These are phyloP conservation scores for Aspergillus hancockii DNA, from an alignment of 495 filamentous ascomycete species.

Conservation along the genomic window DNA sequence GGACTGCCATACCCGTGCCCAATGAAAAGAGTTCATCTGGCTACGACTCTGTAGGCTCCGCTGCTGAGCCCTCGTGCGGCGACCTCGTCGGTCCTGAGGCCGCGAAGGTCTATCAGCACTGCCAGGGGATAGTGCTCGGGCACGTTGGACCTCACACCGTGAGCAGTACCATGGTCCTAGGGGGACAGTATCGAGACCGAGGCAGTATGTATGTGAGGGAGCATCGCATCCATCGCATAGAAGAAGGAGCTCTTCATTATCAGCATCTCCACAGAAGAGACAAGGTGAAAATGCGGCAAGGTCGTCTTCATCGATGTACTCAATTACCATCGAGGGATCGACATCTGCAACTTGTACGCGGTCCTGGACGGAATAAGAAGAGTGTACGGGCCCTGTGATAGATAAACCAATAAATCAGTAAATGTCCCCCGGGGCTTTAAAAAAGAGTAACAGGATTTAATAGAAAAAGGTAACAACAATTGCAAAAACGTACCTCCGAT, in stretches of 20 bases:
- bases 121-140: constrained; percentile 38
- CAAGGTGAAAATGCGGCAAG: constrained; percentile 66
- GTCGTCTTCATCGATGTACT: constrained; percentile 70
- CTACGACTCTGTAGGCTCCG: constrained; percentile 41
- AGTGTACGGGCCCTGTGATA: constrained; percentile 64
- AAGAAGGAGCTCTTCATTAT: constrained; percentile 77
- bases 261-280: constrained; percentile 73
- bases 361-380: constrained; percentile 83
- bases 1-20: constrained; percentile 70
- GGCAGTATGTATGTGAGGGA: constrained; percentile 81
- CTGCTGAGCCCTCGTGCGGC: constrained; percentile 54
- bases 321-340: constrained; percentile 76
- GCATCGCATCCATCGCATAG: constrained; percentile 86
- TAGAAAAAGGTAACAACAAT: constrained; percentile 5
- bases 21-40: constrained; percentile 51
- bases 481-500: constrained; percentile 67
- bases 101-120: constrained; percentile 30
- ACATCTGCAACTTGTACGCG: constrained; percentile 88
- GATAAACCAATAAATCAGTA: constrained; percentile 9
- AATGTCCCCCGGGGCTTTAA: neutral
- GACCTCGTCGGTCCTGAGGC: constrained; percentile 40
- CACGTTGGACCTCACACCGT: constrained; percentile 62
- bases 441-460: neutral
- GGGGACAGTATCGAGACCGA: constrained; percentile 75
- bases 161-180: constrained; percentile 82